Conservation (phyloP, 257 asterid species). For the Solanum pinnatisectum region DNA sequence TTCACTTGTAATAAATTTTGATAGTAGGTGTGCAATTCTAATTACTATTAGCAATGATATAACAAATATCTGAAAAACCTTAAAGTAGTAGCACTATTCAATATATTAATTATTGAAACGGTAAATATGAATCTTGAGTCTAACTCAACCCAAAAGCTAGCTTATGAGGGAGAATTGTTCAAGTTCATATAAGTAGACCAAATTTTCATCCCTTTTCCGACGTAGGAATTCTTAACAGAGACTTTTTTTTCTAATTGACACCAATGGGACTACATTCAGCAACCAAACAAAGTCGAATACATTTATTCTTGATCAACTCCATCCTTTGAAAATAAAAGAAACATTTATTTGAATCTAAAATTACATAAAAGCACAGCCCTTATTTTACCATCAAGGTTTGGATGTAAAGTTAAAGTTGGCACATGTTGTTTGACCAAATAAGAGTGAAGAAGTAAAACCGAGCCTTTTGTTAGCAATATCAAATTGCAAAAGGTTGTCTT, state of each 20-base stretch:
- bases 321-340: background rate
- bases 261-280: background rate
- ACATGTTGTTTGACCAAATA: conserved; percentile 8
- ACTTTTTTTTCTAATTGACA: background rate
- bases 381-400: background rate
- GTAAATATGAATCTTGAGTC: no score
- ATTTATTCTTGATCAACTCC: background rate
- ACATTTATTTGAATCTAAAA: background rate
- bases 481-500: conserved; percentile 20
- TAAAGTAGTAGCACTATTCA: no score
- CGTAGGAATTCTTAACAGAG: no score
- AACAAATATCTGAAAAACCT: no score
- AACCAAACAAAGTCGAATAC: background rate
- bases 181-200: no score
- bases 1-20: no score
- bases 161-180: no score
- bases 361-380: background rate
- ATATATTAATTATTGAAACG: no score
- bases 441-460: conserved; percentile 20
- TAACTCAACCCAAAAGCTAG: no score
- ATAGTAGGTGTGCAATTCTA: no score
- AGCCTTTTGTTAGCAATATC: conserved; percentile 16
- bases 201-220: no score
- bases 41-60: no score
- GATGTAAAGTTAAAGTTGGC: conserved; percentile 18